Conservation (phyloP, 1,284 basidiomycete species). For the Cryptococcus sp. region DNA sequence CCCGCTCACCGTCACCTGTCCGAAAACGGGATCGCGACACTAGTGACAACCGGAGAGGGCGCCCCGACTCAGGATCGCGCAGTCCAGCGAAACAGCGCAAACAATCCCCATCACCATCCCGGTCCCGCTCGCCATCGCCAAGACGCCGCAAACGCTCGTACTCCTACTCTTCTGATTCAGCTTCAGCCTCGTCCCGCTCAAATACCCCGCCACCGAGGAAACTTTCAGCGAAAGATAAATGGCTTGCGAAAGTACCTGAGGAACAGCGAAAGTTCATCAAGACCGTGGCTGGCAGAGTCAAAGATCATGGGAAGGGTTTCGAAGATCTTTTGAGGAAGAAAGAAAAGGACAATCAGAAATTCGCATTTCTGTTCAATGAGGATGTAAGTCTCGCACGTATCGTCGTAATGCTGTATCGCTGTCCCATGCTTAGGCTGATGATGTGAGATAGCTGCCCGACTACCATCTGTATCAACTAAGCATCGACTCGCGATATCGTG, state of each 20-base stretch:
- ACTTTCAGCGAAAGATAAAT: constrained; percentile 28
- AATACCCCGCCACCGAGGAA: constrained; percentile 21
- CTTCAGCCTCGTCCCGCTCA: constrained; percentile 25
- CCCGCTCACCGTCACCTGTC: constrained; percentile 15
- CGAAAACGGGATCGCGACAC: constrained; percentile 2
- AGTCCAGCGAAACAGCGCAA: constrained; percentile 30
- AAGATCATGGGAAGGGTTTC: constrained; percentile 75
- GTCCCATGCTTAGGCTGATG: background rate
- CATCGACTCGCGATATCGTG: constrained; percentile 64
- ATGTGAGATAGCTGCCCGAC: constrained; percentile 67
- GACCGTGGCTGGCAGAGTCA: constrained; percentile 79
- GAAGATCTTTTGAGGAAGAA: constrained; percentile 72
- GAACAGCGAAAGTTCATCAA: constrained; percentile 79
- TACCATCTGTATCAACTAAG: constrained; percentile 78
- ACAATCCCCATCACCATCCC: constrained; percentile 44
- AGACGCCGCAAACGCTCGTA: constrained; percentile 55
- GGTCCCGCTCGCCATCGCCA: constrained; percentile 57
- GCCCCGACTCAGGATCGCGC: constrained; percentile 29
- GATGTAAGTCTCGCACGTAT: constrained; percentile 58
- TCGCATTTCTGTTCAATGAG: constrained; percentile 71
- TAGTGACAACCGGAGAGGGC: constrained; percentile 1
- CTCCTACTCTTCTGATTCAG: constrained; percentile 28
- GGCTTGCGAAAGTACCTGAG: constrained; percentile 61
- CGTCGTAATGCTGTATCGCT: background rate
- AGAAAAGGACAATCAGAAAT: constrained; percentile 78